A percentile compares a stretch with the other conserved stretches of the same genome.
Evolutionary conservation across 306 rosid genomes (phyloP).

Genomic region (Ammopiptanthus mongolicus): DNA sequence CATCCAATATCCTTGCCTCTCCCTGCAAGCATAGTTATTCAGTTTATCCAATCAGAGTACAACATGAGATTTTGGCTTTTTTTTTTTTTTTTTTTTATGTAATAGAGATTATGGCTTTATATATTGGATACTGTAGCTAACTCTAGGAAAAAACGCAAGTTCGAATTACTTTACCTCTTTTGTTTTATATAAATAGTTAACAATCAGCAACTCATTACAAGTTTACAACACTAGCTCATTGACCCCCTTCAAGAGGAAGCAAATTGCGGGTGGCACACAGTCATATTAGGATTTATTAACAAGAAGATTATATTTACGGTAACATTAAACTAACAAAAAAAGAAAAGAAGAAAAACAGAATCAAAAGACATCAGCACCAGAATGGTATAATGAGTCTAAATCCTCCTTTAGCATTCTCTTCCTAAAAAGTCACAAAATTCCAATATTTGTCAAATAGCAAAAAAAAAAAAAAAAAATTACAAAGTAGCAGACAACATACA

Average conservation of each 20-base stretch:
- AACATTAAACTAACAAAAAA: neutral
- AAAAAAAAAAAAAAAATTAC: neutral
- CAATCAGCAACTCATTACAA: neutral
- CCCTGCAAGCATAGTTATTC: constrained; percentile 29
- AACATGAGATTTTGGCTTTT: neutral
- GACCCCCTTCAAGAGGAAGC: too few relatives aligned
- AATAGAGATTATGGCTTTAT: neutral
- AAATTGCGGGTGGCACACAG: too few relatives aligned
- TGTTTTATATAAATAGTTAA: neutral
- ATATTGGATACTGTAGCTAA: neutral
- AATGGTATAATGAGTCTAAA: neutral
- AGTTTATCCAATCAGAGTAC: neutral
- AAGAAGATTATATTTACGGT: too few relatives aligned
- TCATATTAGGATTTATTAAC: too few relatives aligned
- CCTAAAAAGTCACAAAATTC: neutral
- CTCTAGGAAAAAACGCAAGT: neutral
- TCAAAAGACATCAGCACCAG: neutral
- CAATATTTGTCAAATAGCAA: too few relatives aligned
- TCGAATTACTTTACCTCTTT: neutral
- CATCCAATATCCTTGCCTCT: constrained; percentile 60
- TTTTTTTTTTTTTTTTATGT: too few relatives aligned
- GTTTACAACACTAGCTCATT: neutral
- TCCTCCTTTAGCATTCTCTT: neutral
- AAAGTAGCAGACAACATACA: neutral
- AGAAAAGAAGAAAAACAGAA: neutral